These are phyloP conservation scores for Ascomycota sp. DNA, from an alignment of 2,329 filamentous ascomycete species.

Conservation along the genomic window DNA sequence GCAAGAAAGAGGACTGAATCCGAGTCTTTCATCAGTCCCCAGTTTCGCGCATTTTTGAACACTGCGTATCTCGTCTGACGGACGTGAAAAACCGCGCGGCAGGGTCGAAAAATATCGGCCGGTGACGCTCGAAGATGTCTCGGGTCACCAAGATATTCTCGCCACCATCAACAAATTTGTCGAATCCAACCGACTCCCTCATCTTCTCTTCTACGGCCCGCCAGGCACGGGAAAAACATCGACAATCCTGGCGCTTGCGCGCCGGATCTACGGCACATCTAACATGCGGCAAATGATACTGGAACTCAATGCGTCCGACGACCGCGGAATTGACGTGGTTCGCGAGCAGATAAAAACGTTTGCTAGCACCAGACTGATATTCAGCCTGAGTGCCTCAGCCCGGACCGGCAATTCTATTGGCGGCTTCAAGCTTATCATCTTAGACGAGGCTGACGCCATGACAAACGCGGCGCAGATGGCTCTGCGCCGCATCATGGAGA, in stretches of 20 bases:
- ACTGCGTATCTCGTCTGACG: background rate
- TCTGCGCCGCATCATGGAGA: conserved; percentile 90
- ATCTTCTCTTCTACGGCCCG: conserved; percentile 89
- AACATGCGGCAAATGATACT: conserved; percentile 98
- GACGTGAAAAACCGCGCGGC: too few species aligned
- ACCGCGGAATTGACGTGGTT: conserved; percentile 93
- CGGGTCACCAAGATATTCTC: conserved; percentile 91
- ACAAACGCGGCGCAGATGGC: conserved; percentile 98
- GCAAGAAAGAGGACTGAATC: too few species aligned
- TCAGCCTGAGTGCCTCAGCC: conserved; percentile 38
- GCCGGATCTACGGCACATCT: conserved; percentile 74
- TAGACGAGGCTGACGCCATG: conserved; percentile 99
- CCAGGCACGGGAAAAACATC: conserved; percentile 96
- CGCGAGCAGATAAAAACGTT: conserved; percentile 99
- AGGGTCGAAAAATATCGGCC: conserved; percentile 97
- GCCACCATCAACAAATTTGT: conserved; percentile 96
- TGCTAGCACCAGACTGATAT: conserved; percentile 94
- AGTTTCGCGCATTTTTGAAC: background rate
- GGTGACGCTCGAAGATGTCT: conserved; percentile 73
- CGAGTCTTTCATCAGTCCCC: too few species aligned
- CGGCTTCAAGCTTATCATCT: conserved; percentile 83
- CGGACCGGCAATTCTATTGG: conserved; percentile 30
- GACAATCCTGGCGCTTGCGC: conserved; percentile 79
- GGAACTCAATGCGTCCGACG: conserved; percentile 91
- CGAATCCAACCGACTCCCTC: conserved; percentile 80